Evolutionary conservation across 192 early-diverging fungal species (phyloP).

Genomic region (Coemansia sp.): DNA sequence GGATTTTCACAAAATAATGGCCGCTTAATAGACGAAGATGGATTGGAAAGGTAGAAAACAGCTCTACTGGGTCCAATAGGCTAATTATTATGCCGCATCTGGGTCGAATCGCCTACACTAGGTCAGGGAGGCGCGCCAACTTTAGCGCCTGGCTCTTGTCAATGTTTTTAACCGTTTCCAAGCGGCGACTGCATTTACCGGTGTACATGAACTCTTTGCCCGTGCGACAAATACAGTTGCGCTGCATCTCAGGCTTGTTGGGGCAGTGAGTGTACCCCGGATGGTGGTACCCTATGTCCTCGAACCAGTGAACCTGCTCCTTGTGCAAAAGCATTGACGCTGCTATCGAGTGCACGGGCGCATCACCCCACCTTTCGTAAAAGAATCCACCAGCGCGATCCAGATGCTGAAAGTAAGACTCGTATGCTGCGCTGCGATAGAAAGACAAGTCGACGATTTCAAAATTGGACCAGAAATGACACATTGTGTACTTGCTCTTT

Average conservation of each 20-base stretch:
- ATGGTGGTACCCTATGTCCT: conserved; percentile 68
- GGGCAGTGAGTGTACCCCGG: conserved; percentile 63
- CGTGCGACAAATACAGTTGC: conserved; percentile 18
- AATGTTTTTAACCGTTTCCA: conserved; percentile 23
- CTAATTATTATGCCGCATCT: too few species aligned
- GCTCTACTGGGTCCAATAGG: too few species aligned
- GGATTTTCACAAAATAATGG: too few species aligned
- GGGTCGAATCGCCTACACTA: not conserved
- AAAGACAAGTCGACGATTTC: conserved; percentile 74
- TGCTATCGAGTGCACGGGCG: conserved; percentile 64
- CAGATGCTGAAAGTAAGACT: conserved; percentile 64
- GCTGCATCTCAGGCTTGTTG: conserved; percentile 37
- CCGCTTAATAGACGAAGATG: too few species aligned
- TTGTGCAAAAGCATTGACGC: conserved; percentile 59
- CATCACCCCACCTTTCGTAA: conserved; percentile 70
- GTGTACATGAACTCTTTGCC: conserved; percentile 18
- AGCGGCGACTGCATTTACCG: conserved; percentile 28
- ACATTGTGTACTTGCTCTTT: conserved; percentile 54
- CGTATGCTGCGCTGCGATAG: conserved; percentile 65
- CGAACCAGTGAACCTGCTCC: conserved; percentile 67
- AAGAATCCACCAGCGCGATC: conserved; percentile 81
- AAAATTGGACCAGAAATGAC: conserved; percentile 80
- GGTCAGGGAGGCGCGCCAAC: conserved; percentile 32
- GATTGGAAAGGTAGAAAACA: too few species aligned
- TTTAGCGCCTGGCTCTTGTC: conserved; percentile 23